Evolutionary conservation across 2,329 filamentous ascomycete species (phyloP), one percentile per base, ranked within the genome.

Genomic region (Canariomyces notabilis): DNA sequence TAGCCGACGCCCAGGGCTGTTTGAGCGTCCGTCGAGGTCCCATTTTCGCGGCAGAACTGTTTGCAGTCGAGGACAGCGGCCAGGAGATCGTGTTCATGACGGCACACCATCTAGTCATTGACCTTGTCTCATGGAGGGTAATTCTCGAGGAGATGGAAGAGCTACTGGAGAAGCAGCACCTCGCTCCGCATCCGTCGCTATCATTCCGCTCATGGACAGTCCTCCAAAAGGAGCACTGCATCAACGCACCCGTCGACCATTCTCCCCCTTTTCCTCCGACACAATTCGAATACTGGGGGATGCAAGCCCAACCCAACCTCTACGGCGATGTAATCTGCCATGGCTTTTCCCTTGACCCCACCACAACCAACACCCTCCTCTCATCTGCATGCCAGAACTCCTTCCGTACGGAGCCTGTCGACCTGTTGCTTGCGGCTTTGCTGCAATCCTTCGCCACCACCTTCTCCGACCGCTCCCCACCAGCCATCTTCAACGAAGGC

Each of bases 61-160:
- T 65, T 21, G 29, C 40, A 0, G 42, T 42, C 3, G 49, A 51
- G 2, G 47, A 54, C n/a, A n/a, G 44, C 1, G 46, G 45, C 4
- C 20, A 52, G 6, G 63, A 64, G 26, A 35, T 56, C 2, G 37
- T 67, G 0, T 64, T 62, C 5, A 40, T 70, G 7, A 54, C 60
- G 6, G 61, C 59, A 1, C 66, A 69, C 12, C 67, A 70, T 44
- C 54, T 69, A 0, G 61, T 67, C 1, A 62, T 74, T 14, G 71
- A 74, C 42, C 54, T 74, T 4, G 68, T 74, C 1, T 71, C 69
- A 0, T 75, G 72, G 72, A 60, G 68, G 6, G 61, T 70, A 3
- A 58, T 74, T 2, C 53, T 73, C 0, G 64, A 68, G 29, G 70
- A 75, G 37, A 57, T 75, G 0, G 70, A 74, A 43, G 59, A 61